Conservation (phyloP, 2,329 filamentous ascomycete genomes). For the Sclerotinia nivalis region DNA sequence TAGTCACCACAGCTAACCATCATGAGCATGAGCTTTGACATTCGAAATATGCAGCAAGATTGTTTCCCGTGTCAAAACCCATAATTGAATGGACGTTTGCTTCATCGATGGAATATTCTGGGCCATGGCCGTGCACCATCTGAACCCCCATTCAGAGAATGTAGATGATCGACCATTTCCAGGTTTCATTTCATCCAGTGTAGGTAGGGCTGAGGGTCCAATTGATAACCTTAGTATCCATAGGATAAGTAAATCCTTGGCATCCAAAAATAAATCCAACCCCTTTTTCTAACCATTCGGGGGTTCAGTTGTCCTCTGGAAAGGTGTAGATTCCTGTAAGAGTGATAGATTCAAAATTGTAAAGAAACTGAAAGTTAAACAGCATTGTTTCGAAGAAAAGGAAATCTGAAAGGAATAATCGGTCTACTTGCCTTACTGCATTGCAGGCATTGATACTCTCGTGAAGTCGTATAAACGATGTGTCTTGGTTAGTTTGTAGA, state of each 20-base stretch:
- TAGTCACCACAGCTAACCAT: too few relatives aligned
- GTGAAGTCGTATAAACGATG: too few relatives aligned
- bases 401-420: too few relatives aligned
- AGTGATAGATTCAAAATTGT: background rate
- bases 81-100: background rate
- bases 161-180: background rate
- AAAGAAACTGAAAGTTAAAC: too few relatives aligned
- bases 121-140: background rate
- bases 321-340: background rate
- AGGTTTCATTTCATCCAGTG: background rate
- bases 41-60: too few relatives aligned
- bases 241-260: background rate
- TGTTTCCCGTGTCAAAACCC: background rate
- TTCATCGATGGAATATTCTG: too few relatives aligned
- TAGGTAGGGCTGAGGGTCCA: background rate
- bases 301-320: background rate
- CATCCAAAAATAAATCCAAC: background rate
- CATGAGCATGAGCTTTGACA: too few relatives aligned
- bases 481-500: too few relatives aligned
- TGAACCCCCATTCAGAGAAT: background rate
- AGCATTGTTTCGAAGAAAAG: too few relatives aligned
- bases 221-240: background rate
- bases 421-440: too few relatives aligned
- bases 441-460: too few relatives aligned
- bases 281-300: background rate